Percentiles rank a stretch among this genome's conserved stretches.
These are phyloP conservation scores for Darksidea phi DNA, from an alignment of 495 filamentous ascomycete species.

Conservation along the genomic window DNA sequence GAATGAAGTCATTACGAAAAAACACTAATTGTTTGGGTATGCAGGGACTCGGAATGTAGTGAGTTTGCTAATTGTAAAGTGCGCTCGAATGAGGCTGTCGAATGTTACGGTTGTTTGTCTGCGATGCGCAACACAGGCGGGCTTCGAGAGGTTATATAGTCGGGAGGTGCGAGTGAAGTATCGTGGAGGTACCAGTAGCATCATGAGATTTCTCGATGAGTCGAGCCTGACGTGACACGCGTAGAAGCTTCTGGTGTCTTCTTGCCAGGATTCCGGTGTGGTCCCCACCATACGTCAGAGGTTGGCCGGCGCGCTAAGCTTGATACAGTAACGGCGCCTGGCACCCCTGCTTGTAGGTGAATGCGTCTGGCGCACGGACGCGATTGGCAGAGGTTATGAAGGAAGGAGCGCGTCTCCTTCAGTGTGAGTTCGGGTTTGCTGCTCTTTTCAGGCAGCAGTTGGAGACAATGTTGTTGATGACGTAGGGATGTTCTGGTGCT, in stretches of 20 bases:
- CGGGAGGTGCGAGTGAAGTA: conserved; percentile 1
- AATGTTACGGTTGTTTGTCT: neutral
- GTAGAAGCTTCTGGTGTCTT: conserved; percentile 31
- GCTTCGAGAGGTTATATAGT: conserved; percentile 15
- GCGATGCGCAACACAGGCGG: neutral
- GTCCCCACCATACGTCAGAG: conserved; percentile 1
- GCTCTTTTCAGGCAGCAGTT: no score
- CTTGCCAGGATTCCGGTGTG: neutral
- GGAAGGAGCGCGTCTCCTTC: no score
- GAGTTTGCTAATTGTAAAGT: conserved; percentile 7
- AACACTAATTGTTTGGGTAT: neutral
- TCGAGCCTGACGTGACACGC: conserved; percentile 5
- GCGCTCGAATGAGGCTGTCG: conserved; percentile 6
- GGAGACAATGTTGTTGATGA: no score
- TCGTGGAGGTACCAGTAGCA: conserved; percentile 17
- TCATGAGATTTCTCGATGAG: conserved; percentile 8
- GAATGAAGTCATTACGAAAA: conserved; percentile 44
- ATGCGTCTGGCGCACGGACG: no score
- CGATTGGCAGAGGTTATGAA: no score
- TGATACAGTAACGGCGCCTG: neutral
- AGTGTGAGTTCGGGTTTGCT: no score
- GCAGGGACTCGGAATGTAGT: conserved; percentile 13
- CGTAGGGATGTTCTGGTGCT: no score
- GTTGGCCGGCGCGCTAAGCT: neutral
- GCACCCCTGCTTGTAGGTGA: no score